phyloP scores from a whole-genome alignment of 331 rosid species.

The Prunus yedoensis region DNA sequence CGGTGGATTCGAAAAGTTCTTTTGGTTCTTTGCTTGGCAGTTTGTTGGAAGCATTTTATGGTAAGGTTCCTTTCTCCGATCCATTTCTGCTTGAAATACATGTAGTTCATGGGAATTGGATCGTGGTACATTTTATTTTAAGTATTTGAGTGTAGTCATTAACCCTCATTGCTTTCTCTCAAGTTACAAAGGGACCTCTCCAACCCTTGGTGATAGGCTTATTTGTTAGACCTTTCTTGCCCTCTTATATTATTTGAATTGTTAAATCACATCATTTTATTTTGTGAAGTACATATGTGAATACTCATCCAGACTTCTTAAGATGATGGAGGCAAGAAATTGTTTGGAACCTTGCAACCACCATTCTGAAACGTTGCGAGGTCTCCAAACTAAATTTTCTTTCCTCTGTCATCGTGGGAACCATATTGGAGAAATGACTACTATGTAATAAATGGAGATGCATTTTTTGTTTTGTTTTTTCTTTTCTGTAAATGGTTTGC shows the following conservation, averaged over 20 bases:
- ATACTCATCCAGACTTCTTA: not conserved
- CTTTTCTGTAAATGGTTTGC: not conserved
- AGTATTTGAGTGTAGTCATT: not conserved
- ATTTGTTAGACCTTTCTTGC: not conserved
- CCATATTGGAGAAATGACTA: not conserved
- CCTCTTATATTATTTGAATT: not conserved
- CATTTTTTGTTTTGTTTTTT: not conserved
- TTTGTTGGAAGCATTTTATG: conserved; percentile 82
- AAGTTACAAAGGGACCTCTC: not conserved
- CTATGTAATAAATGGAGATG: not conserved
- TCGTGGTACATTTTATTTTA: not conserved
- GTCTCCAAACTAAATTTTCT: not conserved
- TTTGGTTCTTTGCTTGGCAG: conserved; percentile 54
- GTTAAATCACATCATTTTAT: not conserved
- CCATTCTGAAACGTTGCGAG: not conserved
- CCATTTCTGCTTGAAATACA: conserved; percentile 6
- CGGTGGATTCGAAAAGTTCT: conserved; percentile 63
- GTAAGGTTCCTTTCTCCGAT: conserved; percentile 45
- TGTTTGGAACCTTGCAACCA: conserved; percentile 1
- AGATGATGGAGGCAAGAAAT: conserved; percentile 5
- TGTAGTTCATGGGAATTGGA: not conserved
- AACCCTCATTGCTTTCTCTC: not conserved
- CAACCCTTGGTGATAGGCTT: not conserved
- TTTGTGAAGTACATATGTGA: not conserved
- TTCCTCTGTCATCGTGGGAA: not conserved